Evolutionary conservation across 1,284 basidiomycete genomes (phyloP), one percentile per base, ranked within the genome.

Genomic region (Tilletiaria anomala): DNA sequence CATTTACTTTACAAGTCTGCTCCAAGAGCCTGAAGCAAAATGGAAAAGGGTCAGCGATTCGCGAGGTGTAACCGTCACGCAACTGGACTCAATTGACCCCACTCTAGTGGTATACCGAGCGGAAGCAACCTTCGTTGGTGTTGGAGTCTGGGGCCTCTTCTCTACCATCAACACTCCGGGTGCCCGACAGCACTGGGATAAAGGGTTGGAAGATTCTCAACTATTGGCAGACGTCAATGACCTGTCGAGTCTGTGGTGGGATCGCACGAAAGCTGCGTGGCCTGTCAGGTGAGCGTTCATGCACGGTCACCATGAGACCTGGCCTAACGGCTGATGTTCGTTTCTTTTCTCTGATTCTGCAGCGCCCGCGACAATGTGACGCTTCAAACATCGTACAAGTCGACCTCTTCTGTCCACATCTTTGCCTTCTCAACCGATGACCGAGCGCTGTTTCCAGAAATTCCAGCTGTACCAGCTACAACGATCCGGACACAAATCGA

Each of bases 21-120:
- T 97, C 32, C 93, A 97, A 68, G 93, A 97, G 62, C 93, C 93
- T 1, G 89, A 96, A 66, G 87, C 87, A 2, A 99, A 99, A 68
- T 99, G 93, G 93, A 81, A 78, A 64, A 68, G 37, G 60, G 79
- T 84, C 19, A 80, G 81, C 32, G 91, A 97, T 58, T 76, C 78
- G 19, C 75, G 79, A 31, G 89, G 26, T 1, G 80, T 97, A 32
- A 89, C 88, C 3, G 59, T 68, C 19, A 61, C 26, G 5, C 89
- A 96, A 63, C 78, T 97, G 12, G 84, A 96, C 67, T 93, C 87
- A 0, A 96, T 97, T 48, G 93, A 99, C 68, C 88, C 87, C 19
- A 96, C 91, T 0, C 71, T 97, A 24, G 84, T 94, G 3, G 89
- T 99, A 2, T 96, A 88, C 67, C 78, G 87, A 12, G 91, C 91